Conservation (phyloP, 1,284 basidiomycete species). For the Ceratobasidium sp. region DNA sequence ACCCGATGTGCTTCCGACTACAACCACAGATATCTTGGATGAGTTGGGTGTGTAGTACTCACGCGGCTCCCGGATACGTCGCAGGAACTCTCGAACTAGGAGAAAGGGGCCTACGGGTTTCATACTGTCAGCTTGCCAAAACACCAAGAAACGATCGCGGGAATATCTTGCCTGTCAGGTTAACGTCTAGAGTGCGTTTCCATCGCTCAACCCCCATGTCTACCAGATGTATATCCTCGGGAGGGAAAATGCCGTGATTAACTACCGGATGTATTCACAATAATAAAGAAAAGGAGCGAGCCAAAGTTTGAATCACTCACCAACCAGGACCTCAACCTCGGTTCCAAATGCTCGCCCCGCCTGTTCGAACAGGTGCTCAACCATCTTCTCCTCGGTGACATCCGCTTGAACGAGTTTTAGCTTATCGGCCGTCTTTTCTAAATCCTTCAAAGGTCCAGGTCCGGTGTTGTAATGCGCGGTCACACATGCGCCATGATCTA, state of each 20-base stretch:
- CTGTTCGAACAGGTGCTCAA: conserved; percentile 53
- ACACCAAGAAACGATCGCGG: too few species aligned
- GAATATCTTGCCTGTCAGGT: conserved; percentile 64
- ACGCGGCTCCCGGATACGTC: conserved; percentile 55
- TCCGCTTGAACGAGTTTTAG: conserved; percentile 62
- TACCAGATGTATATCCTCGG: conserved; percentile 58
- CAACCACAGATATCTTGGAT: conserved; percentile 62
- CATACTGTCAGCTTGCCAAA: neutral
- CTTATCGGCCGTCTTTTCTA: conserved; percentile 54
- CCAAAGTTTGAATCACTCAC: neutral
- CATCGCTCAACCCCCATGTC: conserved; percentile 71
- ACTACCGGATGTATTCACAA: conserved; percentile 57
- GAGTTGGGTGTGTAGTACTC: conserved; percentile 53
- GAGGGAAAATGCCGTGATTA: conserved; percentile 69
- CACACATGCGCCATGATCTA: conserved; percentile 73
- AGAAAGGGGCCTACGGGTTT: conserved; percentile 57
- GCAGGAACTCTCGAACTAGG: conserved; percentile 67
- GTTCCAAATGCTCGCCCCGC: conserved; percentile 6
- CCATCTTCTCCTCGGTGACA: conserved; percentile 63
- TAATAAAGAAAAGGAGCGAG: conserved; percentile 47
- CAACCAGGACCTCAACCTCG: conserved; percentile 42
- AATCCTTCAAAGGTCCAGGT: conserved; percentile 54
- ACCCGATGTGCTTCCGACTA: conserved; percentile 75
- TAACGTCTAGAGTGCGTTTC: conserved; percentile 67
- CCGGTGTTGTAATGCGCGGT: conserved; percentile 76